Percentiles rank a stretch among this genome's conserved stretches.
Evolutionary conservation across 1,284 basidiomycete species (phyloP).

Genomic region (Austroboletus olivaceoglutinosus): DNA sequence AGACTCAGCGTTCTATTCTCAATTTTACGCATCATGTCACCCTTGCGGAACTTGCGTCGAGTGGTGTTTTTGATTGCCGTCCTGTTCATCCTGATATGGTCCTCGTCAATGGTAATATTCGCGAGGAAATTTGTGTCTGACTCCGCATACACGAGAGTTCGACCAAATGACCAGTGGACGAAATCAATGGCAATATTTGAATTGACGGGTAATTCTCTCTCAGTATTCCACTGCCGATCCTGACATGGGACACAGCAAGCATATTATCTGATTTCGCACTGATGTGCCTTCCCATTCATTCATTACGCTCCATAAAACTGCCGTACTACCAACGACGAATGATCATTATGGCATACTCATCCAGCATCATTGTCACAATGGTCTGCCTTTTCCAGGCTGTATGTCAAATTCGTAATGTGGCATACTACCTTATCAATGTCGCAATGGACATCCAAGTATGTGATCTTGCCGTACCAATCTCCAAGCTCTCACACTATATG

Average conservation of each 20-base stretch:
- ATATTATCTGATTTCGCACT: constrained; percentile 21
- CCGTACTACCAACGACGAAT: constrained; percentile 9
- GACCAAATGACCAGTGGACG: neutral
- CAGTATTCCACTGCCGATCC: neutral
- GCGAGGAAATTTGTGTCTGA: neutral
- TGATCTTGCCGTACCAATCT: neutral
- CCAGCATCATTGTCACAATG: constrained; percentile 12
- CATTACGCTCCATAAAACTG: constrained; percentile 13
- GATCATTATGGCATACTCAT: constrained; percentile 13
- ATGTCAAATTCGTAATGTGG: constrained; percentile 12
- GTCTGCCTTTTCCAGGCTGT: constrained; percentile 14
- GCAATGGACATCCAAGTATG: constrained; percentile 21
- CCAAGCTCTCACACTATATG: constrained; percentile 1
- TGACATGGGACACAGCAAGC: constrained; percentile 15
- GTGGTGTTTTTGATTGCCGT: constrained; percentile 5
- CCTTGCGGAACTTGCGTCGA: constrained; percentile 9
- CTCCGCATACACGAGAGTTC: neutral
- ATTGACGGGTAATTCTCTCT: constrained; percentile 14
- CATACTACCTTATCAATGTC: constrained; percentile 1
- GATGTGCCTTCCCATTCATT: constrained; percentile 12
- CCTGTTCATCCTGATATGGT: constrained; percentile 14
- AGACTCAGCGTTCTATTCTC: constrained; percentile 25
- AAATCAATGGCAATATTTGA: constrained; percentile 10
- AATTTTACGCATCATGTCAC: constrained; percentile 13
- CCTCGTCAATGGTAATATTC: constrained; percentile 6